Evolutionary conservation across 1,284 basidiomycete genomes (phyloP).

Genomic region (Apiotrichum gamsii): DNA sequence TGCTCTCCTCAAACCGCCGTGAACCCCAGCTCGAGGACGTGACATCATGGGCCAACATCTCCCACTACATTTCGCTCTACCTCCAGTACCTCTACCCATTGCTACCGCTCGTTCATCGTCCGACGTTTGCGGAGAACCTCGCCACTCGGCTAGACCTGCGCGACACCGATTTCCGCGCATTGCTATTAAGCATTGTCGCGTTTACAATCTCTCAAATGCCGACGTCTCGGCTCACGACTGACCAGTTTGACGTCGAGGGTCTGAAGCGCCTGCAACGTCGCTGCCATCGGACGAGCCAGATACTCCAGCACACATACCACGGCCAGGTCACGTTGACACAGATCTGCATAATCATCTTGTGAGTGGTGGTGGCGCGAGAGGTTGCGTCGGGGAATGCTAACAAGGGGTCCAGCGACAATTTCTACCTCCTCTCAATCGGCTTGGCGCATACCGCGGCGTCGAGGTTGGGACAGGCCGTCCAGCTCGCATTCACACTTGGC

Average conservation of each 20-base stretch:
- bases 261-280: slow-evolving; percentile 41
- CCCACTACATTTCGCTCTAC: slow-evolving; percentile 44
- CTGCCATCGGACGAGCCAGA: slow-evolving; percentile 42
- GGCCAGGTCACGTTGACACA: slow-evolving; percentile 41
- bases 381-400: not conserved
- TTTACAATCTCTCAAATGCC: slow-evolving; percentile 47
- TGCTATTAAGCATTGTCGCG: slow-evolving; percentile 44
- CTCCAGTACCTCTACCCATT: slow-evolving; percentile 44
- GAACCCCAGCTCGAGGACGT: slow-evolving; percentile 44
- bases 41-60: slow-evolving; percentile 42
- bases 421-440: slow-evolving; percentile 44
- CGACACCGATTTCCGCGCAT: slow-evolving; percentile 44
- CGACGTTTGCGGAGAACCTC: slow-evolving; percentile 43
- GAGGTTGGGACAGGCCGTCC: slow-evolving; percentile 41
- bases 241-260: slow-evolving; percentile 41
- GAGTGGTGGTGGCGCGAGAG: too few relatives aligned
- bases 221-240: slow-evolving; percentile 37
- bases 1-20: not conserved
- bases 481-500: slow-evolving; percentile 42
- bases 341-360: slow-evolving; percentile 46
- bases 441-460: slow-evolving; percentile 40
- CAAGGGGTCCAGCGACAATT: slow-evolving; percentile 40
- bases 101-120: slow-evolving; percentile 45
- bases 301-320: slow-evolving; percentile 40
- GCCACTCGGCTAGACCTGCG: slow-evolving; percentile 40